Evolutionary conservation across 2,329 filamentous ascomycete species (phyloP), one percentile per base, ranked within the genome.

Genomic region (Aspergillus aculeatinus): DNA sequence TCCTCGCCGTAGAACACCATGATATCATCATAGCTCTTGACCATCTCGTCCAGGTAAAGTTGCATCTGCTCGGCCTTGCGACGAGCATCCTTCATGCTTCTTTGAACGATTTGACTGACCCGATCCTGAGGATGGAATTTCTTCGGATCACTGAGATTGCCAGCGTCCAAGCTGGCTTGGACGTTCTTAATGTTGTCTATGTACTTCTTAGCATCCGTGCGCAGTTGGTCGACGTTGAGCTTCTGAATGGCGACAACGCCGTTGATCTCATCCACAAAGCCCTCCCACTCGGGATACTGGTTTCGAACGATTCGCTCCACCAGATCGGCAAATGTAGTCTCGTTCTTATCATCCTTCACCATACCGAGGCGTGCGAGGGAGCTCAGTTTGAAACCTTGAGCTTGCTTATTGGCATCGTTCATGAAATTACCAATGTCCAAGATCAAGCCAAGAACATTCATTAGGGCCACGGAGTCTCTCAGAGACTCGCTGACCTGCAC

Each of bases 261-360:
- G 23, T 79, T 79, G 67, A 99, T 96, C 71, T 99, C 94, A 10
- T 91, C 87, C 19, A 87, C 82, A 76, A 98, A 98, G 35, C 84
- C 84, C 76, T 97, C 93, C 91, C 93, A 98, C 76, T 97, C 91
- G 2, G 94, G 90, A 67, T 98, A 99, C 74, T 98, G 94, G 72
- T 92, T 95, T 65, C 95, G 90, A 60, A 98, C 94, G 67, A 97
- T 96, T 67, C 94, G 90, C 78, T 99, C 95, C 48, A 99, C 92
- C 48, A 98, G 85, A 76, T 99, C 95, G 59, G 94, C 92, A 72
- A 99, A 89, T 0, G 92, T 97, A 1, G 92, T 94, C 76, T 98
- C 90, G 76, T 99, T 99, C 84, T 97, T 97, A 81, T 96, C 92
- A 73, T 99, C 95, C 80, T 99, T 99, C 72, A 98, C 91, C 93